These are phyloP conservation scores for Priceomyces medius DNA, from an alignment of 805 yeast genomes.

Conservation along the genomic window DNA sequence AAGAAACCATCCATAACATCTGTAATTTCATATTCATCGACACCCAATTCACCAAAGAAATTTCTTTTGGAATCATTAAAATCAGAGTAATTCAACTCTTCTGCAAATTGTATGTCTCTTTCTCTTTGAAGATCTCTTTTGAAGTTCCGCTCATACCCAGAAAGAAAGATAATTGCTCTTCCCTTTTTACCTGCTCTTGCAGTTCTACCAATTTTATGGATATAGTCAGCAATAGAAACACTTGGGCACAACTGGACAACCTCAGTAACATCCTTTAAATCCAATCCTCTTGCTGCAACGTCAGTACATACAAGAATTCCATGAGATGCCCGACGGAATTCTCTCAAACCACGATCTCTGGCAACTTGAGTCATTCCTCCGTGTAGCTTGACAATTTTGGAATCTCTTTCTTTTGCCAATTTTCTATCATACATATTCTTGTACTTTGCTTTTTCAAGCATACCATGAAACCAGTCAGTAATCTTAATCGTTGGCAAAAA, in stretches of 20 bases:
- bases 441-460: slow-evolving; percentile 27
- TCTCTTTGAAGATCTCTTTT: slow-evolving; percentile 44
- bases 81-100: slow-evolving; percentile 39
- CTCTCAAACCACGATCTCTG: slow-evolving; percentile 59
- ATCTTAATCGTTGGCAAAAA: slow-evolving; percentile 77
- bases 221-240: slow-evolving; percentile 69
- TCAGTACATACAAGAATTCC: slow-evolving; percentile 82
- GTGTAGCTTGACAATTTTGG: slow-evolving; percentile 47
- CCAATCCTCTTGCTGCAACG: slow-evolving; percentile 97
- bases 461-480: slow-evolving; percentile 55
- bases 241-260: slow-evolving; percentile 86
- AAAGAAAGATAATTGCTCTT: slow-evolving; percentile 58
- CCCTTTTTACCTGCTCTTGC: slow-evolving; percentile 90
- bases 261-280: slow-evolving; percentile 82
- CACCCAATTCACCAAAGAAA: slow-evolving; percentile 15
- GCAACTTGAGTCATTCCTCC: slow-evolving; percentile 71
- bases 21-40: slow-evolving; percentile 20
- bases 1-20: slow-evolving; percentile 25
- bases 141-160: slow-evolving; percentile 58
- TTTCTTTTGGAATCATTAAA: slow-evolving; percentile 30
- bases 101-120: slow-evolving; percentile 55
- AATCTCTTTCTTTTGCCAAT: slow-evolving; percentile 16
- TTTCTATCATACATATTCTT: slow-evolving; percentile 18
- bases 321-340: slow-evolving; percentile 45
- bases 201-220: slow-evolving; percentile 94